Conservation (phyloP, 768 basidiomycete genomes). For the Chiua virens region DNA sequence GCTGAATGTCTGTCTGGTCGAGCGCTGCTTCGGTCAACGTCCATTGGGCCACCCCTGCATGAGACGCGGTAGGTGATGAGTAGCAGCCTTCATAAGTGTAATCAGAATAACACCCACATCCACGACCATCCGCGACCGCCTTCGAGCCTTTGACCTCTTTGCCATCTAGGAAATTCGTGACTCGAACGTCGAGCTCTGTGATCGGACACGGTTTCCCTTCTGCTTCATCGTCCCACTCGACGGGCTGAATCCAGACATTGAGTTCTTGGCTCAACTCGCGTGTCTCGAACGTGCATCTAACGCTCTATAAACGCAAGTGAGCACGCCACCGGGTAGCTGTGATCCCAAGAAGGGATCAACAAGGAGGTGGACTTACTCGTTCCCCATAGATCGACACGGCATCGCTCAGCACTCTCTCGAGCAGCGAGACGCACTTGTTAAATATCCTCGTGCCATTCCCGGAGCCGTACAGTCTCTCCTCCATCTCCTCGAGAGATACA, state of each 20-base stretch:
- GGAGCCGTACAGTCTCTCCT: constrained; percentile 69
- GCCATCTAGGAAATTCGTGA: constrained; percentile 45
- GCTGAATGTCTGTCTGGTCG: constrained; percentile 36
- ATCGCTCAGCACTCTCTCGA: constrained; percentile 67
- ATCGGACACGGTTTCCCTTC: constrained; percentile 44
- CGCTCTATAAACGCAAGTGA: constrained; percentile 38
- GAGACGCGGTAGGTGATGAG: no score
- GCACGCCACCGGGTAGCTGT: not conserved
- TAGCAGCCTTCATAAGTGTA: no score
- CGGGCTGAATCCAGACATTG: constrained; percentile 69
- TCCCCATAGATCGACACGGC: constrained; percentile 60
- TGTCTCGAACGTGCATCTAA: constrained; percentile 65
- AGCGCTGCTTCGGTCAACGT: constrained; percentile 43
- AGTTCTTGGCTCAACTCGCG: constrained; percentile 41
- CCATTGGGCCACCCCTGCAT: constrained; percentile 64
- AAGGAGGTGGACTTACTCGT: constrained; percentile 45
- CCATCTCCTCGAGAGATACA: constrained; percentile 84
- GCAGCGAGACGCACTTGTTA: constrained; percentile 63
- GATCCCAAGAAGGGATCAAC: not conserved
- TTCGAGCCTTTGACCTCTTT: constrained; percentile 40
- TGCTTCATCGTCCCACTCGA: constrained; percentile 40
- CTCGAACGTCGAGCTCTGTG: constrained; percentile 55
- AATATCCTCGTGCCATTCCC: constrained; percentile 67
- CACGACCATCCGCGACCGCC: constrained; percentile 19
- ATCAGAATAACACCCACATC: constrained; percentile 13